Evolutionary conservation across 2,329 filamentous ascomycete genomes (phyloP).

Genomic region (Bimuria novae-zelandiae): DNA sequence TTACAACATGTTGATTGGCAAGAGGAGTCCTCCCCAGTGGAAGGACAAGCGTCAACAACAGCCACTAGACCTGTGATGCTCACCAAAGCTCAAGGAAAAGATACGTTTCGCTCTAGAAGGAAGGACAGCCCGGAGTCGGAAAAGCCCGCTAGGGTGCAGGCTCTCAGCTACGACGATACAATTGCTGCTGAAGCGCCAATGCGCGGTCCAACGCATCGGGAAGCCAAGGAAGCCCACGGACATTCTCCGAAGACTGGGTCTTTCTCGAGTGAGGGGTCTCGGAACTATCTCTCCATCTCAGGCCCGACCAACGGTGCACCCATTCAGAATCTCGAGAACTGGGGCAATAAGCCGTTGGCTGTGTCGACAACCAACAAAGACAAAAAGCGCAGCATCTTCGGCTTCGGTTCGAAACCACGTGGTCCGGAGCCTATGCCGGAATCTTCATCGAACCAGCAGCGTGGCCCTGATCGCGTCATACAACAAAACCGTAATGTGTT

Average conservation of each 20-base stretch:
- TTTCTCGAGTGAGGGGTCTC: slow-evolving; percentile 34
- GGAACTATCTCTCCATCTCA: slow-evolving; percentile 66
- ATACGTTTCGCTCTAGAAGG: slow-evolving; percentile 30
- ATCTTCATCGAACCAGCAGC: slow-evolving; percentile 27
- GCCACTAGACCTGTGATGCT: slow-evolving; percentile 22
- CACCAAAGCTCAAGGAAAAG: slow-evolving; percentile 50
- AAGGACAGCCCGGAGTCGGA: slow-evolving; percentile 48
- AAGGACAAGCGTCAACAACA: slow-evolving; percentile 50
- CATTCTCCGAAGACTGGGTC: slow-evolving; percentile 42
- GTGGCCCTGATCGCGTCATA: slow-evolving; percentile 29
- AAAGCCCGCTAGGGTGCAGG: slow-evolving; percentile 46
- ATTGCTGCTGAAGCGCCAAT: slow-evolving; percentile 62
- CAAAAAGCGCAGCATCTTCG: slow-evolving; percentile 73
- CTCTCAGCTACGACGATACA: slow-evolving; percentile 61
- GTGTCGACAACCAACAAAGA: slow-evolving; percentile 71
- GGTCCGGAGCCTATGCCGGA: slow-evolving; percentile 66
- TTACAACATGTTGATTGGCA: slow-evolving; percentile 86
- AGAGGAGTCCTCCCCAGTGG: slow-evolving; percentile 42
- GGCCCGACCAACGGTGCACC: slow-evolving; percentile 81
- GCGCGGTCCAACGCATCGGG: slow-evolving; percentile 48
- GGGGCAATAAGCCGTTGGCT: slow-evolving; percentile 74
- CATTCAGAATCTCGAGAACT: slow-evolving; percentile 80
- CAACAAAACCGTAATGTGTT: slow-evolving; percentile 68
- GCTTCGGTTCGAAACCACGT: slow-evolving; percentile 67
- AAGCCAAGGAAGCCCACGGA: slow-evolving; percentile 23